Evolutionary conservation across 495 filamentous ascomycete genomes (phyloP).

Genomic region (Parmelia sp.): DNA sequence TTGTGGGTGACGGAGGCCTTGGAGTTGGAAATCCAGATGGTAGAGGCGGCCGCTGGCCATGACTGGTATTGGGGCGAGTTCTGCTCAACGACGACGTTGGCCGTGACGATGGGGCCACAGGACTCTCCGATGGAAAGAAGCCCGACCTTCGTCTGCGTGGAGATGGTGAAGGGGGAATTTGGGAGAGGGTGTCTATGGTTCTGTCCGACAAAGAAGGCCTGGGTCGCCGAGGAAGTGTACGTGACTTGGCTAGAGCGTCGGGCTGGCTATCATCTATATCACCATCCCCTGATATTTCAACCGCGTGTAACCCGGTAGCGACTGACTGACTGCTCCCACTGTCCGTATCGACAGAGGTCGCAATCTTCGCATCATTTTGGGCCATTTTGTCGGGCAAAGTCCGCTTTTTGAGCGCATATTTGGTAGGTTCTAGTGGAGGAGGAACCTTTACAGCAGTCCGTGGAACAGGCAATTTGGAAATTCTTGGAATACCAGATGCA

Average conservation of each 20-base stretch:
- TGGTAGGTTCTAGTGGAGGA: conserved; percentile 17
- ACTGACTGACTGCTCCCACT: not conserved
- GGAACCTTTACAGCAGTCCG: conserved; percentile 16
- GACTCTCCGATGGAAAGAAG: conserved; percentile 55
- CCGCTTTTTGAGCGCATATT: not conserved
- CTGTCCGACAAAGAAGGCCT: conserved; percentile 60
- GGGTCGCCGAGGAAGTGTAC: conserved; percentile 15
- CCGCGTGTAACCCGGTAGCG: no score
- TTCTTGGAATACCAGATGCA: conserved; percentile 32
- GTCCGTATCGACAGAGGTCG: not conserved
- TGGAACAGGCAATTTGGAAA: conserved; percentile 36
- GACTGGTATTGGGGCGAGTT: conserved; percentile 45
- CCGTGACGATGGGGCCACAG: conserved; percentile 49
- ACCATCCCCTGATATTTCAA: not conserved
- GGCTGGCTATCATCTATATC: not conserved
- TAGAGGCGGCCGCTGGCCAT: conserved; percentile 29
- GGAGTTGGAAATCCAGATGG: conserved; percentile 29
- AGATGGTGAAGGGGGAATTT: conserved; percentile 58
- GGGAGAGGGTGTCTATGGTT: conserved; percentile 60
- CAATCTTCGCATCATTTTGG: not conserved
- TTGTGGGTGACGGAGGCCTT: conserved; percentile 24
- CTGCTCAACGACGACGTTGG: conserved; percentile 49
- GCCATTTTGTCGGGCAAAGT: not conserved
- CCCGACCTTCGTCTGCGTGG: conserved; percentile 50
- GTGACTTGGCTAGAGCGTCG: not conserved